Base-by-base conservation (phyloP, 345 rosid genomes). In the Euphorbia lathyris region DNA sequence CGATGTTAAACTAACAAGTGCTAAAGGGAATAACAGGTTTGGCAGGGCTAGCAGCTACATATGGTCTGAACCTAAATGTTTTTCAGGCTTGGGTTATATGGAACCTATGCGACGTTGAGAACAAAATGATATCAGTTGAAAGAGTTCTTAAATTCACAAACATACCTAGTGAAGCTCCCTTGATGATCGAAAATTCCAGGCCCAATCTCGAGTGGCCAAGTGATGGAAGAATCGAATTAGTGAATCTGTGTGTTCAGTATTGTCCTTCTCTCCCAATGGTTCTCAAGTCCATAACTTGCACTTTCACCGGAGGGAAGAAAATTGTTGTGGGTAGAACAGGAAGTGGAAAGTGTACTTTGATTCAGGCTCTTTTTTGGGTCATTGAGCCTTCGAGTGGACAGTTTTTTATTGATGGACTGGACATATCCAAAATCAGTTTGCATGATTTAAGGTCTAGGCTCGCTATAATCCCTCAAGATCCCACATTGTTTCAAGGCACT, bases 271-370 rank as follows among this genome's bases (percentile, higher is more conserved):
- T 84, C 29, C 95, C 95, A 17, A 27, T 84, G 82, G 80, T 89
- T 72, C 87, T 87, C 45, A 87, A 81, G 72, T 92, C 85, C 17
- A 79, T 89, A 77, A 84, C 82, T 34, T 87, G 90, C 80, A 80
- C 80, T 22, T 86, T 89, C 67, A 92, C 89, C 0, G 87, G 92
- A 67, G 86, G 73, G 38, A 84, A 78, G 79, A 94, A 88, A 67
- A 84, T 94, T 5, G 85, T 94, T 16, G 97, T 90, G 38, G 98
- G 98, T 20, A 85, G 98, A 72, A 91, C 97, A 0, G 97, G 97
- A 17, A 93, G 97, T 10, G 98, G 97, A 61, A 93, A 90, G 77
- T 93, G 97, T 60, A 90, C 96, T 59, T 76, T 93, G 47, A 86
- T 93, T 70, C 96, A 90, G 72, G 91, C 97, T 22, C 86, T 93